Conservation (phyloP, 2,329 filamentous ascomycete species). For the Xylariaceae sp. region DNA sequence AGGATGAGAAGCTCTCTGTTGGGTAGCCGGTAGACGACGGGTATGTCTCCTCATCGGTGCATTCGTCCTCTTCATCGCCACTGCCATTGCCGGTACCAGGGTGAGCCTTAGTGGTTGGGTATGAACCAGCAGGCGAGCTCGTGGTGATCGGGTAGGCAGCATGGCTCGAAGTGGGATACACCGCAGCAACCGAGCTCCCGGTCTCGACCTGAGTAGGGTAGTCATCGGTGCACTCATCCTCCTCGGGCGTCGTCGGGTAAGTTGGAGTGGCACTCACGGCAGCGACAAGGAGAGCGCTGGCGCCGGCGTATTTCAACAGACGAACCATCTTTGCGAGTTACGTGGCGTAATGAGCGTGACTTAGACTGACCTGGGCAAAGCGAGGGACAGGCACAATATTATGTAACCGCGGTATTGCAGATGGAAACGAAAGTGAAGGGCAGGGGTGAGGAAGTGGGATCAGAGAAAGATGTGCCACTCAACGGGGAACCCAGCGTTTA, state of each 20-base stretch:
- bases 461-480: too few relatives aligned
- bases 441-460: too few relatives aligned
- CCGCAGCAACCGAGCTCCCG: not conserved
- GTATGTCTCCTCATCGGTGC: too few relatives aligned
- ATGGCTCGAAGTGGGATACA: conserved; percentile 2
- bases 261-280: conserved; percentile 19
- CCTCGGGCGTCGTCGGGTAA: conserved; percentile 10
- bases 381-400: not conserved
- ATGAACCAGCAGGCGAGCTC: too few relatives aligned
- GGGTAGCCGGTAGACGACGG: too few relatives aligned
- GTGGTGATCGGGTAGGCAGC: not conserved
- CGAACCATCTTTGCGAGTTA: conserved; percentile 26
- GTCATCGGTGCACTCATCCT: conserved; percentile 7
- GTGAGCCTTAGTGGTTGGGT: too few relatives aligned
- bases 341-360: conserved; percentile 24
- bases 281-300: conserved; percentile 25
- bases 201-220: conserved; percentile 2
- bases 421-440: too few relatives aligned
- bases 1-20: too few relatives aligned
- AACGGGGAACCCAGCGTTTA: too few relatives aligned
- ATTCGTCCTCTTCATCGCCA: too few relatives aligned
- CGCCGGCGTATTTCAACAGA: conserved; percentile 26
- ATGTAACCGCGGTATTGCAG: too few relatives aligned
- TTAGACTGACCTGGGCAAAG: conserved; percentile 11
- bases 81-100: too few relatives aligned